Conservation (phyloP, 2,329 filamentous ascomycete species). For the Hypoxylon sp. region DNA sequence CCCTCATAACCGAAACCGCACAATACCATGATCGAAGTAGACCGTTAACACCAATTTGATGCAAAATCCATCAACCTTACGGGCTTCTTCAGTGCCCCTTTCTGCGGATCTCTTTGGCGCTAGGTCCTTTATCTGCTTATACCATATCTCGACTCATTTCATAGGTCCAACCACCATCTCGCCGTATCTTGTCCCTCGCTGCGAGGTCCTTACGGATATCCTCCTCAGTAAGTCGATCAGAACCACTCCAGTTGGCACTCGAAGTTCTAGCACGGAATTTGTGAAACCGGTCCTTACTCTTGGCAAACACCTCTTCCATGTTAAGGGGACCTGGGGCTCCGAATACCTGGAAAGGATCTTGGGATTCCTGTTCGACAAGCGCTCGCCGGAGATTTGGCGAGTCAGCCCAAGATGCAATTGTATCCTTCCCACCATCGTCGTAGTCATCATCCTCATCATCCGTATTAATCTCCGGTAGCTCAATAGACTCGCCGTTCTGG, state of each 20-base stretch:
- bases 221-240: conserved; percentile 81
- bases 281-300: conserved; percentile 86
- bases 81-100: not conserved
- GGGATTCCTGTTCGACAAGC: conserved; percentile 84
- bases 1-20: conserved; percentile 26
- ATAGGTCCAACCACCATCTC: conserved; percentile 81
- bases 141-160: conserved; percentile 57
- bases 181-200: conserved; percentile 76
- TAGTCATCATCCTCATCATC: conserved; percentile 92
- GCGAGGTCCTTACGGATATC: conserved; percentile 80
- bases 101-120: not conserved
- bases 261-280: conserved; percentile 93
- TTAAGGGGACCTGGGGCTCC: conserved; percentile 89
- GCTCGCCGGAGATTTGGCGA: conserved; percentile 84
- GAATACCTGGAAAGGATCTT: conserved; percentile 89
- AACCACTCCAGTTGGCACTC: conserved; percentile 92
- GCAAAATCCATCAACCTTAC: conserved; percentile 37
- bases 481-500: conserved; percentile 89
- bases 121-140: conserved; percentile 13
- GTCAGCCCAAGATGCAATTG: conserved; percentile 89
- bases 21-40: conserved; percentile 30
- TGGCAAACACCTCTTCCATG: conserved; percentile 97
- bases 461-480: conserved; percentile 94
- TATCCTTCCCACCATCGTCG: conserved; percentile 67
- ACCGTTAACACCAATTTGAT: conserved; percentile 47